Percentiles rank a stretch among this genome's conserved stretches.
Evolutionary conservation across 495 filamentous ascomycete genomes (phyloP).

Genomic region (Aspergillus haitiensis): DNA sequence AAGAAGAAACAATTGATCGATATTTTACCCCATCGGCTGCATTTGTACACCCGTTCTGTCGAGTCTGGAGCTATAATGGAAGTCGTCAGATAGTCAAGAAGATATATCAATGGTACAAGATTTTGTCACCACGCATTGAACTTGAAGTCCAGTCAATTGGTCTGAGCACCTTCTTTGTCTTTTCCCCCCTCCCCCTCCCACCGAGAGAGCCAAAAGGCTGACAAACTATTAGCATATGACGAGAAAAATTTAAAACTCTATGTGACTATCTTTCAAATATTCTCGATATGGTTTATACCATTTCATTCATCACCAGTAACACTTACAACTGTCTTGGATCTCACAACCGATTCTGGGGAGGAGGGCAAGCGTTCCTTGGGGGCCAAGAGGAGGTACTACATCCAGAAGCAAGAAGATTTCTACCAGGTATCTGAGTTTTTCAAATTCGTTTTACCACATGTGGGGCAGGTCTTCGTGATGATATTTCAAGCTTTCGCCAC

Average conservation of each 20-base stretch:
- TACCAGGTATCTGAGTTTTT: slow-evolving; percentile 81
- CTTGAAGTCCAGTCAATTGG: slow-evolving; percentile 68
- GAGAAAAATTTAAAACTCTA: slow-evolving; percentile 63
- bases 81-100: slow-evolving; percentile 61
- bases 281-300: slow-evolving; percentile 75
- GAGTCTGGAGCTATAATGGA: slow-evolving; percentile 58
- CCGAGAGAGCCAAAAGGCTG: neutral
- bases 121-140: slow-evolving; percentile 72
- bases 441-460: slow-evolving; percentile 57
- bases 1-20: slow-evolving; percentile 59
- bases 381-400: slow-evolving; percentile 57
- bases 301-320: slow-evolving; percentile 66
- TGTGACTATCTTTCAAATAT: slow-evolving; percentile 67
- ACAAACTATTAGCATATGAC: slow-evolving; percentile 59
- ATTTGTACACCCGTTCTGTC: slow-evolving; percentile 81
- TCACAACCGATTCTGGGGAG: slow-evolving; percentile 39
- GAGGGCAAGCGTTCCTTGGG: slow-evolving; percentile 18
- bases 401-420: slow-evolving; percentile 73
- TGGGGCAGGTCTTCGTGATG: slow-evolving; percentile 47
- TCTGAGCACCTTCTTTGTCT: slow-evolving; percentile 31
- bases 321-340: slow-evolving; percentile 70
- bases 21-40: slow-evolving; percentile 70
- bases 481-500: slow-evolving; percentile 63
- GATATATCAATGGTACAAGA: slow-evolving; percentile 86
- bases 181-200: neutral